phyloP scores from a whole-genome alignment of 1,284 basidiomycete genomes.

The Schizophyllum amplum region DNA sequence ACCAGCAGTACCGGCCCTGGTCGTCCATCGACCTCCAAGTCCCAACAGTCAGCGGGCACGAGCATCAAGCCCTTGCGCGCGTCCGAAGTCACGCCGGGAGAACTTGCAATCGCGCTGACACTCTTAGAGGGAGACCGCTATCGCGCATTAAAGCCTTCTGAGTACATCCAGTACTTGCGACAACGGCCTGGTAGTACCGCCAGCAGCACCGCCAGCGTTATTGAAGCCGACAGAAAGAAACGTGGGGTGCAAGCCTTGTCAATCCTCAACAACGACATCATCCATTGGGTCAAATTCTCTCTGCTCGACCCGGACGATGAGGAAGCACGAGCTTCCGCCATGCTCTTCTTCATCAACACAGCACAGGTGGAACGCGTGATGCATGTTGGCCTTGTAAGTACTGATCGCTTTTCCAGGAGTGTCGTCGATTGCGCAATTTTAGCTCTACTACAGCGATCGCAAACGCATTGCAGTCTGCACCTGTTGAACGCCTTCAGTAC shows the following conservation, averaged over 20 bases:
- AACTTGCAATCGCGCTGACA: constrained; percentile 34
- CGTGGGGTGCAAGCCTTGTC: constrained; percentile 6
- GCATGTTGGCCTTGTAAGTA: background rate
- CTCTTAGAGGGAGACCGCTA: constrained; percentile 34
- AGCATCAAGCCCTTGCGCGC: constrained; percentile 19
- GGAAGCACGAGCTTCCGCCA: constrained; percentile 25
- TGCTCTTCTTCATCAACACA: constrained; percentile 35
- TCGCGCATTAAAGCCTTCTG: constrained; percentile 27
- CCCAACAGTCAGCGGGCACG: constrained; percentile 9
- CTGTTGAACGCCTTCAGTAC: constrained; percentile 26
- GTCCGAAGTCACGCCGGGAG: constrained; percentile 23
- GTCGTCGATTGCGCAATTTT: constrained; percentile 33
- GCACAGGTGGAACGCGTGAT: constrained; percentile 14
- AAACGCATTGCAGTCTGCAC: constrained; percentile 30
- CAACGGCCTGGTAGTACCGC: constrained; percentile 2
- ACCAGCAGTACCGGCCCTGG: too few relatives aligned
- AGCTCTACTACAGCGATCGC: constrained; percentile 33
- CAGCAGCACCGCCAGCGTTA: constrained; percentile 17
- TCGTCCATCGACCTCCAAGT: constrained; percentile 10
- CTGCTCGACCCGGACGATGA: constrained; percentile 29
- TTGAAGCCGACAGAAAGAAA: constrained; percentile 21
- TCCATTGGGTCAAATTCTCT: constrained; percentile 35
- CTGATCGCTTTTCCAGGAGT: constrained; percentile 25
- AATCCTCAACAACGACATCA: constrained; percentile 27
- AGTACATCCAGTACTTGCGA: constrained; percentile 32